Evolutionary conservation across 345 rosid genomes (phyloP).

Genomic region (Brassica juncea): DNA sequence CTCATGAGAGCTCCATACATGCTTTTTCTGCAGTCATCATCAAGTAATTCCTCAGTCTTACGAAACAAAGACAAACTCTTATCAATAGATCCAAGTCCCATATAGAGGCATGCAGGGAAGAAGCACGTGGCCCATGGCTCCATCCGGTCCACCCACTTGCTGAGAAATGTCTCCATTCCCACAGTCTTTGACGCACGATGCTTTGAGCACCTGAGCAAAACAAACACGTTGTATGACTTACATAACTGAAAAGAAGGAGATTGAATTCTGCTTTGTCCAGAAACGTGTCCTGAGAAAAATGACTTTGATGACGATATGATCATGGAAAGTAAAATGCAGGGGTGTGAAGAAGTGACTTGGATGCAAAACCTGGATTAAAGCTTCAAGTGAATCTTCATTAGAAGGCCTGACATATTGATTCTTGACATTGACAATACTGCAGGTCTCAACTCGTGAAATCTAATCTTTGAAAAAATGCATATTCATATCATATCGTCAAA

Average conservation of each 20-base stretch:
- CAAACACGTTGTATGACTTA: conserved; percentile 46
- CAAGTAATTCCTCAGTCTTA: conserved; percentile 42
- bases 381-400: conserved; percentile 84
- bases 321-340: conserved; percentile 52
- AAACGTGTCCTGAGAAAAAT: conserved; percentile 88
- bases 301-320: conserved; percentile 76
- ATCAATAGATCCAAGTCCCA: conserved; percentile 43
- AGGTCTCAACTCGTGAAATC: conserved; percentile 94
- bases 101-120: conserved; percentile 45
- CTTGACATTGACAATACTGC: conserved; percentile 95
- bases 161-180: conserved; percentile 51
- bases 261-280: conserved; percentile 59
- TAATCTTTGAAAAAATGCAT: conserved; percentile 99
- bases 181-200: conserved; percentile 33
- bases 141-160: conserved; percentile 40
- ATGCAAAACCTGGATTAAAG: conserved; percentile 79
- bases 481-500: conserved; percentile 99
- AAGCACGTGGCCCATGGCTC: conserved; percentile 42
- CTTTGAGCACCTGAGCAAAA: neutral
- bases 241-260: conserved; percentile 79
- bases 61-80: conserved; percentile 46
- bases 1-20: conserved; percentile 44
- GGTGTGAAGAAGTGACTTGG: conserved; percentile 8
- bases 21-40: neutral
- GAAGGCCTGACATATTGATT: conserved; percentile 94